Evolutionary conservation across 305 asterid genomes (phyloP), one percentile per base, ranked within the genome.

Genomic region (Solanum aculeatissimum): DNA sequence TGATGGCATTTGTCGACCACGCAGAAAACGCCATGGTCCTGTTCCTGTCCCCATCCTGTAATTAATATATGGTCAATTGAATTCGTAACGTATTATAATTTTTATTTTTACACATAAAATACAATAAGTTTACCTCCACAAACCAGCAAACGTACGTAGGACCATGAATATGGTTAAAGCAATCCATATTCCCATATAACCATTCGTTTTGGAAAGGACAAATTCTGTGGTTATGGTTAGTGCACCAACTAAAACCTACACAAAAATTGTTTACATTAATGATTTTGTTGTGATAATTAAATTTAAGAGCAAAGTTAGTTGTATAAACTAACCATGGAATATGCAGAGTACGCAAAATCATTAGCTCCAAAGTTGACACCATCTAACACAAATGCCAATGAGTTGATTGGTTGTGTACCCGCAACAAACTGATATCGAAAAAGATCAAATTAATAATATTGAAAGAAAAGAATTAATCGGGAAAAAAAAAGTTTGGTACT

Each of bases 361-460:
- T 95, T 95, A 23, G 98, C 98, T 84, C 99, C 99, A 69, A 94
- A 97, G 81, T 95, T 97, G 47, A 97, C 94, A 9, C 99, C 99
- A 9, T 96, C 98, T 43, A 96, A 93, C 29, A 97, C 98, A 63
- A 97, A 97, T 1, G 99, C 99, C 43, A 97, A 53, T 8, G 99
- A 93, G 87, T 97, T 97, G 86, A 97, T 92, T 74, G 98, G 97
- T 23, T 95, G 99, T 4, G 98, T 94, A 23, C 94, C 98, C 83
- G 98, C 98, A 15, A 97, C 99, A 87, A 96, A 96, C 99, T 96
- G 95, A 85, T 57, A 60, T 13, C 3, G 29, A 13, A n/a, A 23
- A 27, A 43, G 47, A 35, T 35, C 40, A 9, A 19, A 3, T 35
- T 9, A 1, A 82, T 6, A 25, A 8, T 9, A 11, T 9, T 32